phyloP scores from a whole-genome alignment of 106 monocot genomes.

The Allium fistulosum region DNA sequence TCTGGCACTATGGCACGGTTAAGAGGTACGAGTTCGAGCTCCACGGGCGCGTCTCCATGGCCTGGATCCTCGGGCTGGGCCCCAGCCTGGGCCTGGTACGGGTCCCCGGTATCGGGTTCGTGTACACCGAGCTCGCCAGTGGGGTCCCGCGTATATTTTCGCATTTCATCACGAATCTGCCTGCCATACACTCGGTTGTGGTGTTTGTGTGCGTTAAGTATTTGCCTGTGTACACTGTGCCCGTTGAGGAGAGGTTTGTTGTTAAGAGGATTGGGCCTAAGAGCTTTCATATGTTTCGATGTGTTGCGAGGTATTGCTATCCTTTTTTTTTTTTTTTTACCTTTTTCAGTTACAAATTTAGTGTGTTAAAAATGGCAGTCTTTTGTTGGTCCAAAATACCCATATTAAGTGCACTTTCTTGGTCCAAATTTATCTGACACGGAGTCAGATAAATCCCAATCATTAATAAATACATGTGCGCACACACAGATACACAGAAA shows the following conservation, averaged over 20 bases:
- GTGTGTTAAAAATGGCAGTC: no score
- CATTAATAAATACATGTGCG: no score
- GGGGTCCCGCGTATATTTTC: slow-evolving; percentile 93
- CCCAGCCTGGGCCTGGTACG: slow-evolving; percentile 85
- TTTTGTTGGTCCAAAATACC: no score
- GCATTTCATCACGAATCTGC: slow-evolving; percentile 90
- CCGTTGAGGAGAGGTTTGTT: slow-evolving; percentile 60
- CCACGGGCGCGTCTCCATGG: slow-evolving; percentile 82
- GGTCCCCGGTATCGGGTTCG: slow-evolving; percentile 57
- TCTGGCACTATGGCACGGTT: slow-evolving; percentile 76
- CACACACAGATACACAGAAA: no score
- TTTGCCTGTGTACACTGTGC: slow-evolving; percentile 84
- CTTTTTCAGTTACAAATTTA: no score
- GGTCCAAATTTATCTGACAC: no score
- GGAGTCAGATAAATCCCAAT: no score
- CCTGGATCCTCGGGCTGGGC: slow-evolving; percentile 88
- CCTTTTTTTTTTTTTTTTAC: no score
- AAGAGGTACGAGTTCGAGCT: slow-evolving; percentile 86
- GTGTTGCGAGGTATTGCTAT: slow-evolving; percentile 28
- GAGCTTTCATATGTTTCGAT: slow-evolving; percentile 82
- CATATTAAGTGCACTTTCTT: no score
- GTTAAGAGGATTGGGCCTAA: slow-evolving; percentile 85
- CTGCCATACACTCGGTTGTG: slow-evolving; percentile 75
- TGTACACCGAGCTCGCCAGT: slow-evolving; percentile 78
- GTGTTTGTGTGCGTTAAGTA: slow-evolving; percentile 93